phyloP scores from a whole-genome alignment of 371 early-diverging fungal species.

The Choanephora cucurbitarum region DNA sequence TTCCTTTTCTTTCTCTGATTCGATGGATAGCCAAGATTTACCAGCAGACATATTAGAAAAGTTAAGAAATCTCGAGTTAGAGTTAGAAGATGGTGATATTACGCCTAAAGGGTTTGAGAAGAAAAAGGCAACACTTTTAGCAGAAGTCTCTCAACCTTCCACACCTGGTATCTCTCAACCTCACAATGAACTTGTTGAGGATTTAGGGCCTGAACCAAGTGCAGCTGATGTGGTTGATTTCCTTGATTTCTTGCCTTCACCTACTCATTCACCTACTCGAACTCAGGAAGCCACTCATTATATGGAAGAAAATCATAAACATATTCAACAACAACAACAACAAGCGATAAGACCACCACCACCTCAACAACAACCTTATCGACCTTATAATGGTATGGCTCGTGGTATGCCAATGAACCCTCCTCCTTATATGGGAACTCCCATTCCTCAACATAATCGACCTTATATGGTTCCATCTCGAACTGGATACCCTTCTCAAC shows the following conservation, averaged over 20 bases:
- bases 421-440: constrained; percentile 17
- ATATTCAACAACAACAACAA: constrained; percentile 16
- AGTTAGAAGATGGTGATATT: constrained; percentile 69
- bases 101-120: constrained; percentile 74
- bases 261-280: constrained; percentile 43
- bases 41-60: constrained; percentile 53
- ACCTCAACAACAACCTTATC: constrained; percentile 1
- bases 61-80: constrained; percentile 57
- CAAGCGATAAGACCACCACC: neutral
- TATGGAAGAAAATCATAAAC: constrained; percentile 36
- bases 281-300: constrained; percentile 18
- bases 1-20: constrained; percentile 4
- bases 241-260: constrained; percentile 51
- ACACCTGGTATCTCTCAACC: constrained; percentile 9
- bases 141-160: constrained; percentile 10
- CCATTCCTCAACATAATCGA: constrained; percentile 21
- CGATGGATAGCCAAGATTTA: constrained; percentile 31
- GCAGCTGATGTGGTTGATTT: constrained; percentile 57
- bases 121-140: constrained; percentile 49
- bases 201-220: constrained; percentile 51
- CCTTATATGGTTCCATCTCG: constrained; percentile 15
- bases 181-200: constrained; percentile 16
- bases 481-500: constrained; percentile 11
- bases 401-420: constrained; percentile 8
- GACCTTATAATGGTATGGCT: constrained; percentile 15